phyloP scores from a whole-genome alignment of 352 stramenopile species.

The Globisporangium radiosum region DNA sequence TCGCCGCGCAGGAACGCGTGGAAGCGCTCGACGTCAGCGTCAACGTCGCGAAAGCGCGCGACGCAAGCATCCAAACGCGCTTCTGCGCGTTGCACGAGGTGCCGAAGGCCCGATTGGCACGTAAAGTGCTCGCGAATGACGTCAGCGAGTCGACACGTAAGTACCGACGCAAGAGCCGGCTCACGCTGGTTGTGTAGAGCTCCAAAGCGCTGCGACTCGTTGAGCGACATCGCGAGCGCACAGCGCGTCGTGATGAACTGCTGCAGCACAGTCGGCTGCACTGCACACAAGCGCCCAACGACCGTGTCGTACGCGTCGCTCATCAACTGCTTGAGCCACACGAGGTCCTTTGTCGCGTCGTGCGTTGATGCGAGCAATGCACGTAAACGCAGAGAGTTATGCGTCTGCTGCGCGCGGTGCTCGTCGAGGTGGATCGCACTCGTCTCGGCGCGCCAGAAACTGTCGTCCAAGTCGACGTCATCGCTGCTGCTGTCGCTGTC shows the following conservation, averaged over 20 bases:
- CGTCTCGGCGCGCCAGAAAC: conserved; percentile 9
- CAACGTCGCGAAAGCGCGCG: conserved; percentile 29
- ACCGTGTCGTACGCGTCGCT: conserved; percentile 63
- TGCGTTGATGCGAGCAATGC: conserved; percentile 23
- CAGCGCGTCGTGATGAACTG: conserved; percentile 28
- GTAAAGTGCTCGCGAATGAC: conserved; percentile 60
- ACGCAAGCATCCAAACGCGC: conserved; percentile 21
- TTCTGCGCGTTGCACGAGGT: conserved; percentile 45
- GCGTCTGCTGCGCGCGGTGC: conserved; percentile 6
- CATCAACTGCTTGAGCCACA: conserved; percentile 63
- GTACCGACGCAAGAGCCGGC: too few relatives aligned
- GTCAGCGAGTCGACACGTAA: conserved; percentile 11
- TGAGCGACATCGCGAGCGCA: conserved; percentile 40
- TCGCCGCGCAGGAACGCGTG: conserved; percentile 43
- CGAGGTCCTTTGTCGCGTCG: conserved; percentile 42
- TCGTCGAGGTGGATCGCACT: conserved; percentile 22
- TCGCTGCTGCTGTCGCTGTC: conserved; percentile 1
- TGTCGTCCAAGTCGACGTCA: conserved; percentile 16
- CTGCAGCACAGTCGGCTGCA: conserved; percentile 13
- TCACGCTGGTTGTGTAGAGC: conserved; percentile 11
- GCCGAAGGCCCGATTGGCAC: conserved; percentile 45
- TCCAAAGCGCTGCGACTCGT: conserved; percentile 23
- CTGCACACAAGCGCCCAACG: conserved; percentile 37
- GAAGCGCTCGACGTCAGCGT: conserved; percentile 56
- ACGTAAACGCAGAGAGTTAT: conserved; percentile 10